Percentiles rank a stretch among this genome's conserved stretches.
These are phyloP conservation scores for Hypoxylon sp. DNA, from an alignment of 2,329 filamentous ascomycete species.

Conservation along the genomic window DNA sequence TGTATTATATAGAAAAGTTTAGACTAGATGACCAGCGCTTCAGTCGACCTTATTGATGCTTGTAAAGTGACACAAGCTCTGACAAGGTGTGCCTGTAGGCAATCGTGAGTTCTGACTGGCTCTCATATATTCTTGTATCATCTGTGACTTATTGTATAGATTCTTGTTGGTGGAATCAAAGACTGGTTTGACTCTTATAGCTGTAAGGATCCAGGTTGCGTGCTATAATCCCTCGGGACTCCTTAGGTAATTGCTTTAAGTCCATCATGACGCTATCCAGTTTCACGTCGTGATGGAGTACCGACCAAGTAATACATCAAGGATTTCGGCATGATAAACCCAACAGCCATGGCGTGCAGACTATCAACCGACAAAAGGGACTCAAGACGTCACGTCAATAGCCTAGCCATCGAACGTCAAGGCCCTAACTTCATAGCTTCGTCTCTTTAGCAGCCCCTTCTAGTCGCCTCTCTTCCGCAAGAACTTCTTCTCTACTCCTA, in stretches of 20 bases:
- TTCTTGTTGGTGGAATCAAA: not conserved
- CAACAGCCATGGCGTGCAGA: not conserved
- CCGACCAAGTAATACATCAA: not conserved
- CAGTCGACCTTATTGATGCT: not conserved
- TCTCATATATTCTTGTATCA: not conserved
- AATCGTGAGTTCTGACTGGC: not conserved
- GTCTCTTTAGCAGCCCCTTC: conserved; percentile 38
- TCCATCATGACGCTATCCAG: not conserved
- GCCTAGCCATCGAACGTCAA: not conserved
- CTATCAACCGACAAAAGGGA: not conserved
- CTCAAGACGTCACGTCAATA: not conserved
- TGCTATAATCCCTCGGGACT: not conserved
- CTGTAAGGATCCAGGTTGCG: not conserved
- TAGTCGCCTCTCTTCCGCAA: conserved; percentile 61
- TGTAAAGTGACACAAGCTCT: not conserved
- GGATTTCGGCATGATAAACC: not conserved
- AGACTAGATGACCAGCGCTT: not conserved
- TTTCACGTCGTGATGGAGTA: not conserved
- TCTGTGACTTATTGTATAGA: not conserved
- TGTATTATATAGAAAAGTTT: not conserved
- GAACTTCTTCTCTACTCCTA: conserved; percentile 63
- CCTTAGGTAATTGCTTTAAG: too few relatives aligned
- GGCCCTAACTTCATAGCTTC: conserved; percentile 26
- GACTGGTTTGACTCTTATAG: not conserved
- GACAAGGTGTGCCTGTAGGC: not conserved